Conservation (phyloP, 1,139 yeast species). For the Lipomyces yarrowii region DNA sequence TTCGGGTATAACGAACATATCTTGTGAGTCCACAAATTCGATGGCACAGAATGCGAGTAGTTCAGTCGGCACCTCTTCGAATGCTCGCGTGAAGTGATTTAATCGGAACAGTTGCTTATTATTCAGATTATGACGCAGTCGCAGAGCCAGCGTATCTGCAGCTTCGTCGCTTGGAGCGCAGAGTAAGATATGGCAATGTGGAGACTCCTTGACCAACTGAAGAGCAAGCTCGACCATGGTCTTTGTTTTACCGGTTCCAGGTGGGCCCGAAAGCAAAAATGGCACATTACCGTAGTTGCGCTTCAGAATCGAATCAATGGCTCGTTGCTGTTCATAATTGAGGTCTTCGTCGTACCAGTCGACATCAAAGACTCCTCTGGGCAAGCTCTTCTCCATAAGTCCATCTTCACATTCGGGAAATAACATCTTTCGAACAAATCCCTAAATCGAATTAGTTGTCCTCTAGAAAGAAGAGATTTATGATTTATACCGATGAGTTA, state of each 20-base stretch:
- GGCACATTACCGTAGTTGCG: slow-evolving; percentile 29
- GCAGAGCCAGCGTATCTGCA: slow-evolving; percentile 32
- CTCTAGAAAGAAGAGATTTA: background rate
- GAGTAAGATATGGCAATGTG: slow-evolving; percentile 20
- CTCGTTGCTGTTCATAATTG: slow-evolving; percentile 31
- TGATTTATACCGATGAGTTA: slow-evolving; percentile 1
- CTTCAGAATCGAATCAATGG: slow-evolving; percentile 20
- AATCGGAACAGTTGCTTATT: slow-evolving; percentile 28
- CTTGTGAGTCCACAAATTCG: slow-evolving; percentile 21
- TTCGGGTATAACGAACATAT: slow-evolving; percentile 27
- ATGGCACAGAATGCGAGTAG: slow-evolving; percentile 28
- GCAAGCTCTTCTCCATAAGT: slow-evolving; percentile 17
- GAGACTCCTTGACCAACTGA: slow-evolving; percentile 17
- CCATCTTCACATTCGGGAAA: slow-evolving; percentile 26
- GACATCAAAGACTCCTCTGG: slow-evolving; percentile 18
- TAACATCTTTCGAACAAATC: slow-evolving; percentile 21
- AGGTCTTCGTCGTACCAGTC: slow-evolving; percentile 28
- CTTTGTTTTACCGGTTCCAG: slow-evolving; percentile 34
- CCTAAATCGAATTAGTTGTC: background rate
- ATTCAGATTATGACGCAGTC: slow-evolving; percentile 20
- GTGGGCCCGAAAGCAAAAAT: slow-evolving; percentile 32
- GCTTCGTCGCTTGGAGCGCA: slow-evolving; percentile 32
- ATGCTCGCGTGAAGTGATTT: slow-evolving; percentile 22
- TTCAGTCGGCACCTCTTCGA: slow-evolving; percentile 31
- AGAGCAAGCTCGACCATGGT: slow-evolving; percentile 31